Evolutionary conservation across 495 filamentous ascomycete genomes (phyloP).

Genomic region (Annulohypoxylon nitens): DNA sequence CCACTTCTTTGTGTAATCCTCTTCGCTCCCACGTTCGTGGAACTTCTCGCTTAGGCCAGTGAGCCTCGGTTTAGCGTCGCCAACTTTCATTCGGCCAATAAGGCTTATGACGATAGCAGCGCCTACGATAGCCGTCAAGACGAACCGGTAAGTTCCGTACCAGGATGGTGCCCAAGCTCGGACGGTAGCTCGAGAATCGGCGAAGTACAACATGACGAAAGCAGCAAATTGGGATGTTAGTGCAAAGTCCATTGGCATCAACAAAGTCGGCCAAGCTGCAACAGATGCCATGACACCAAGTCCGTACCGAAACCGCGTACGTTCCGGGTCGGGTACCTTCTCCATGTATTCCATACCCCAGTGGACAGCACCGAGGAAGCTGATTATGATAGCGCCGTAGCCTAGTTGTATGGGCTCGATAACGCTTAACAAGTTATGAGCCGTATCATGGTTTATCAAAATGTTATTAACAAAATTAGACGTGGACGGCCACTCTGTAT

Average conservation of each 20-base stretch:
- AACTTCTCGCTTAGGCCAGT: conserved; percentile 72
- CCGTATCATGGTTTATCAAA: conserved; percentile 77
- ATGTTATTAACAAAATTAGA: conserved; percentile 65
- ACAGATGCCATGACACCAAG: conserved; percentile 86
- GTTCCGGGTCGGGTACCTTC: conserved; percentile 49
- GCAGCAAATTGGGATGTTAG: conserved; percentile 90
- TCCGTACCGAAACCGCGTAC: conserved; percentile 74
- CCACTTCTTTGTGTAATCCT: conserved; percentile 72
- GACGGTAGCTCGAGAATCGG: conserved; percentile 79
- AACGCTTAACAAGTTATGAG: conserved; percentile 78
- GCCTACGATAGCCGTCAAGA: conserved; percentile 94
- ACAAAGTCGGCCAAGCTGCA: conserved; percentile 92
- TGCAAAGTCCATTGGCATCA: conserved; percentile 89
- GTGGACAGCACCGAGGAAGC: conserved; percentile 95
- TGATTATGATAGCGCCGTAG: conserved; percentile 94
- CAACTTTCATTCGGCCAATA: conserved; percentile 87
- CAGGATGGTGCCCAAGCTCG: conserved; percentile 89
- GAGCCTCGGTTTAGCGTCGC: conserved; percentile 61
- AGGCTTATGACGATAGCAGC: conserved; percentile 86
- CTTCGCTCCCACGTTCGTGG: conserved; percentile 57
- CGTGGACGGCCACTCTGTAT: conserved; percentile 71
- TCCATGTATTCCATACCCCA: conserved; percentile 84
- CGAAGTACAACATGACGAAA: conserved; percentile 91
- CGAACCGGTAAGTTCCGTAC: conserved; percentile 95
- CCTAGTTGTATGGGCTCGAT: conserved; percentile 93